Conservation (phyloP, 164 flowering plant species). For the Vitis riparia region DNA sequence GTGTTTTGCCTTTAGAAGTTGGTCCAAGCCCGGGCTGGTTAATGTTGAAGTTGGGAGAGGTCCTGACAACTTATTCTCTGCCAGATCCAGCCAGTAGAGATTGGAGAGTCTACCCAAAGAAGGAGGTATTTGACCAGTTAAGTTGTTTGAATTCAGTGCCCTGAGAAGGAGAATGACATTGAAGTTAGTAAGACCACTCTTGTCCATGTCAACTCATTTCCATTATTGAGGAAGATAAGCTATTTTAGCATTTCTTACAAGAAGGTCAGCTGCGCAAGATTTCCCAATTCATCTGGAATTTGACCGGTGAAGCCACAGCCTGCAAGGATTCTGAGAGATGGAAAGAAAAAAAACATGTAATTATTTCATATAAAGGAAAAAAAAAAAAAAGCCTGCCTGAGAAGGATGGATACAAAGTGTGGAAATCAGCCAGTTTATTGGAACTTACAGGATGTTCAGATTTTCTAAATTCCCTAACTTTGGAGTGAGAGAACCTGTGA, state of each 20-base stretch:
- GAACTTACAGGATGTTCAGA: slow-evolving; percentile 67
- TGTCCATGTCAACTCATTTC: no score
- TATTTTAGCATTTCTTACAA: slow-evolving; percentile 49
- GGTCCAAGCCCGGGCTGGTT: slow-evolving; percentile 70
- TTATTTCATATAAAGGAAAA: background rate
- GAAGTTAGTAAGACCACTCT: background rate
- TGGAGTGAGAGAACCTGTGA: slow-evolving; percentile 73
- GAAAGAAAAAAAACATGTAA: background rate
- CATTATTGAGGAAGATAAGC: background rate
- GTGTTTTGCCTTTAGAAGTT: slow-evolving; percentile 72
- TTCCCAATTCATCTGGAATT: slow-evolving; percentile 82
- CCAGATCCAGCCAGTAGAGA: slow-evolving; percentile 88
- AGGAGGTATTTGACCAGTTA: slow-evolving; percentile 71
- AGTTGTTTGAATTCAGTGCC: slow-evolving; percentile 86
- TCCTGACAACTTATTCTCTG: slow-evolving; percentile 85
- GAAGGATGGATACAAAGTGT: background rate
- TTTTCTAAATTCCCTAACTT: slow-evolving; percentile 59
- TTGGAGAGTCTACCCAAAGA: slow-evolving; percentile 76
- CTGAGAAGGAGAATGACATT: slow-evolving; percentile 33
- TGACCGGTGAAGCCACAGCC: slow-evolving; percentile 80
- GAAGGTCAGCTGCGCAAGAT: slow-evolving; percentile 63
- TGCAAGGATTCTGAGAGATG: slow-evolving; percentile 62
- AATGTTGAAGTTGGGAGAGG: slow-evolving; percentile 66
- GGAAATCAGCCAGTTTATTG: background rate
- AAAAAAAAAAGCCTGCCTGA: background rate